Evolutionary conservation across 2,329 filamentous ascomycete species (phyloP).

Genomic region (Xylaria sp.): DNA sequence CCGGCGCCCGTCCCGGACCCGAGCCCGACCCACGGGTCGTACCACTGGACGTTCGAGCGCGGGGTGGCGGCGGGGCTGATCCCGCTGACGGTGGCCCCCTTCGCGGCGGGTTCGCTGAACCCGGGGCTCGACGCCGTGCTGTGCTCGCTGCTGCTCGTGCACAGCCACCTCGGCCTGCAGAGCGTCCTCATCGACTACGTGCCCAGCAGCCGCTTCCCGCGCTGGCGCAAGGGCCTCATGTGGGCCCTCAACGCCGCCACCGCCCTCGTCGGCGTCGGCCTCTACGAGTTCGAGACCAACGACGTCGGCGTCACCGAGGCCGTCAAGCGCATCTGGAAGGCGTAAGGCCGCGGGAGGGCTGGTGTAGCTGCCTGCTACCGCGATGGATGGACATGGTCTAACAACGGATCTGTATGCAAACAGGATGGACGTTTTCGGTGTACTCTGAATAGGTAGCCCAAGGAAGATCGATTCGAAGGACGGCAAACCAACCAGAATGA

Average conservation of each 20-base stretch:
- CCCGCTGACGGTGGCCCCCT: conserved; percentile 86
- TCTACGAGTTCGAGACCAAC: conserved; percentile 99
- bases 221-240: conserved; percentile 64
- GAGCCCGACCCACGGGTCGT: conserved; percentile 83
- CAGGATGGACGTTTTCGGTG: too few relatives aligned
- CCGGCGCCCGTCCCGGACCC: conserved; percentile 73
- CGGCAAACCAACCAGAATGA: neutral
- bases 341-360: conserved; percentile 48
- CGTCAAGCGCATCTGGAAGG: conserved; percentile 86
- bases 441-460: neutral
- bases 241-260: conserved; percentile 83
- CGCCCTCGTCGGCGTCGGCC: conserved; percentile 77
- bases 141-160: conserved; percentile 80
- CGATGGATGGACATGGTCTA: too few relatives aligned
- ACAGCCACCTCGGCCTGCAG: conserved; percentile 96
- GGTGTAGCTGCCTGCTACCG: too few relatives aligned
- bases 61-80: conserved; percentile 78
- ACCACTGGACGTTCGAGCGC: conserved; percentile 98
- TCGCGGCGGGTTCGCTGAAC: conserved; percentile 89
- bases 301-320: conserved; percentile 93
- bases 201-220: conserved; percentile 70
- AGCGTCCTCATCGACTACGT: conserved; percentile 91
- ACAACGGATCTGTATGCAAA: too few relatives aligned
- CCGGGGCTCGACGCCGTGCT: conserved; percentile 85
- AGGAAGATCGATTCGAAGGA: neutral